Evolutionary conservation across 2,329 filamentous ascomycete genomes (phyloP), one percentile per base, ranked within the genome.

Genomic region (Fusarium mexicanum): DNA sequence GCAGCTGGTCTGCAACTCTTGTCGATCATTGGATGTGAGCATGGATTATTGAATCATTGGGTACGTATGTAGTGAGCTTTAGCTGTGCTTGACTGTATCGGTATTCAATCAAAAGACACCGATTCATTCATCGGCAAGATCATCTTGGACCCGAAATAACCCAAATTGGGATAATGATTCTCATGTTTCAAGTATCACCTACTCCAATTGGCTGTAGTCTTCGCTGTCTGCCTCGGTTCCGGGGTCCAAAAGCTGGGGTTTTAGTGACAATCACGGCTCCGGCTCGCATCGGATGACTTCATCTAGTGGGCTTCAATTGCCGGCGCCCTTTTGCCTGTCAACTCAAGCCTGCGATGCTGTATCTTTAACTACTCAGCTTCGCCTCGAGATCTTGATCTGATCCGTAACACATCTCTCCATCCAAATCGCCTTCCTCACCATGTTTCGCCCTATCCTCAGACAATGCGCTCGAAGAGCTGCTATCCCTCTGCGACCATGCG

Each of bases 401-500:
- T 40, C n/a, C 38, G 35, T 50, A 67, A 33, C 38, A 54, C 43
- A 14, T 24, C 58, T 44, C 29, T 43, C 26, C 35, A 37, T 29
- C 13, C 48, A 44, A 24, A 26, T 33, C 29, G 16, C 59, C 14
- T 33, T 51, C 33, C 50, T 61, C 68, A 69, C 38, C 53, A 82
- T 83, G 81, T 79, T 81, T 40, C 78, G 80, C 67, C 78, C 80
- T 57, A 74, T 79, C 33, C 73, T 82, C 41, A 78, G 80, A 73
- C 75, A 76, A 59, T 74, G 78, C 72, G 71, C 73, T 51, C 75
- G 79, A 72, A 77, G 51, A 57, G 68, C 74, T 53, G 68, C 72
- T 24, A 16, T 54, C 62, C 72, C 77, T 41, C 40, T 76, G 70
- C 73, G 77, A 65, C 78, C 77, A 67, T 76, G 73, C 48, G 78